These are phyloP conservation scores for Elsinoe fawcettii DNA, from an alignment of 2,329 filamentous ascomycete genomes.

Conservation along the genomic window DNA sequence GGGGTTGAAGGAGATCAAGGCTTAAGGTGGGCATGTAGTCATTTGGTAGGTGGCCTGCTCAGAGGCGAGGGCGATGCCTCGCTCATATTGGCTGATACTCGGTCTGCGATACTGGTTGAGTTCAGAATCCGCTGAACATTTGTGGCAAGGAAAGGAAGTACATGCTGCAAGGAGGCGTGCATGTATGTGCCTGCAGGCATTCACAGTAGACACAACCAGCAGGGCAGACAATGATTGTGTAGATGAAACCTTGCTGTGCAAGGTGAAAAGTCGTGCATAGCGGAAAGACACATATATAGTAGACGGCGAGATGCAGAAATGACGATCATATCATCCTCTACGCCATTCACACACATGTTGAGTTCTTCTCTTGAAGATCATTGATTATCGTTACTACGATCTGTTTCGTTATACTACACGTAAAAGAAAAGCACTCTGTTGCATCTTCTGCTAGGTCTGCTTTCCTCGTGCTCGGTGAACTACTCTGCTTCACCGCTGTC, in stretches of 20 bases:
- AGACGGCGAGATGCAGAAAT: neutral
- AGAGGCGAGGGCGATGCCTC: too few species aligned
- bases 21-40: too few species aligned
- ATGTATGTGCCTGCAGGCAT: too few species aligned
- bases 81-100: too few species aligned
- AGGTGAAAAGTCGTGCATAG: neutral
- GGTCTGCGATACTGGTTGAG: too few species aligned
- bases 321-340: neutral
- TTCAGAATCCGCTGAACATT: too few species aligned
- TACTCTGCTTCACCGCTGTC: neutral
- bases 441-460: neutral
- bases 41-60: too few species aligned
- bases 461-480: neutral
- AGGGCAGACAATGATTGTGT: too few species aligned
- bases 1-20: constrained; percentile 39
- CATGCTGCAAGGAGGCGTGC: too few species aligned
- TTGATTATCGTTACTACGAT: neutral
- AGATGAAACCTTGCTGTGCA: neutral
- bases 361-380: neutral
- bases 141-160: too few species aligned
- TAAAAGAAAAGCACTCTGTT: neutral
- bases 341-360: too few species aligned
- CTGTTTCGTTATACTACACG: neutral
- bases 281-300: neutral
- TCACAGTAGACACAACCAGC: too few species aligned